These are phyloP conservation scores for Suhomyces vadensis DNA, from an alignment of 805 yeast species.

Conservation along the genomic window DNA sequence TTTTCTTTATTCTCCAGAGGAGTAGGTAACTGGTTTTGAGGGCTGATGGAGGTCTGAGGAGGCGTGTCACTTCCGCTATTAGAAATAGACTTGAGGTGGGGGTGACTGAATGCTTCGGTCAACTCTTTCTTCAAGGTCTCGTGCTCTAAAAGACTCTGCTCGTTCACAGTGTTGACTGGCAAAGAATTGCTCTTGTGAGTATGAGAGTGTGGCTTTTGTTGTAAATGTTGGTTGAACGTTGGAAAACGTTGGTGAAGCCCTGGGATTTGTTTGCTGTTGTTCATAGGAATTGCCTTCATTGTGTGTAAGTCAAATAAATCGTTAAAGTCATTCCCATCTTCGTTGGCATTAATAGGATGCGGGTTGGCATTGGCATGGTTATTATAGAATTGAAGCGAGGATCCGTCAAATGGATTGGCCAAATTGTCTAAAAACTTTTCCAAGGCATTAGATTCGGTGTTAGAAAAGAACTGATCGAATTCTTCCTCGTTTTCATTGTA, in stretches of 20 bases:
- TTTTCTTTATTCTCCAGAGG: constrained; percentile 34
- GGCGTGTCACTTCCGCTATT: constrained; percentile 5
- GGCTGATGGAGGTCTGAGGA: constrained; percentile 13
- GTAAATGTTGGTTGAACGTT: constrained; percentile 11
- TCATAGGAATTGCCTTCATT: constrained; percentile 22
- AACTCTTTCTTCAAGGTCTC: constrained; percentile 28
- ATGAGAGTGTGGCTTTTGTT: too few relatives aligned
- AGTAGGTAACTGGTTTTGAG: constrained; percentile 30
- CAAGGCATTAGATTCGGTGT: constrained; percentile 39
- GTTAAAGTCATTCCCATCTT: constrained; percentile 9
- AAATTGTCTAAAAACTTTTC: constrained; percentile 44
- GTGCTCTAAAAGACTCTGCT: constrained; percentile 9
- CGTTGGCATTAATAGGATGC: neutral
- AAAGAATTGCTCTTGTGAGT: constrained; percentile 16
- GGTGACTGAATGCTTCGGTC: constrained; percentile 34
- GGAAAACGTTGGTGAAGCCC: neutral
- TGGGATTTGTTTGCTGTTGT: constrained; percentile 1
- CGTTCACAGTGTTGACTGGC: constrained; percentile 1
- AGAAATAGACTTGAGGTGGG: constrained; percentile 18
- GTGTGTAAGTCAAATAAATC: constrained; percentile 33
- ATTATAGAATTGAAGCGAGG: constrained; percentile 33
- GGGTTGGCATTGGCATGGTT: neutral
- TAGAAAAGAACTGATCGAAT: constrained; percentile 37
- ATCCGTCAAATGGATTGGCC: constrained; percentile 25
- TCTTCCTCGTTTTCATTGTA: constrained; percentile 20